Evolutionary conservation across 805 yeast species (phyloP), one percentile per base, ranked within the genome.

Genomic region (Isabelozyma heimii): DNA sequence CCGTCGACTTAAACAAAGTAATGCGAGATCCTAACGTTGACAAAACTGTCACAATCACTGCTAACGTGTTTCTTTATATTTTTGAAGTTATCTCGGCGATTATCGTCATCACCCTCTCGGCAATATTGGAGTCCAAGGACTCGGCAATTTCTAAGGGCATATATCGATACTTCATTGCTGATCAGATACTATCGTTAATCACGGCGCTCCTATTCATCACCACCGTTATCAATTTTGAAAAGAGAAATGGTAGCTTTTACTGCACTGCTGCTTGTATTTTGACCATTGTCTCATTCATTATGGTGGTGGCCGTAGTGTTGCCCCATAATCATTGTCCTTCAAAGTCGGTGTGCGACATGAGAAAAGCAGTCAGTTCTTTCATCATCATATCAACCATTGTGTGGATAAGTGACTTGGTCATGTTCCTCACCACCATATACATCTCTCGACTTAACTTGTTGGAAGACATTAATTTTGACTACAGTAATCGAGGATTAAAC

Each of bases 181-280:
- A 65, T 47, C 64, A 69, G 3, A 55, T 65, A 4, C 56, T 73
- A 37, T 60, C 73, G 10, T 53, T 71, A 4, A 57, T 62, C 2
- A 63, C 69, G 10, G 63, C 76, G 2, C 44, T 73, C 2, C 51
- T 71, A 30, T 72, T 74, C 51, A 58, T 74, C 26, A 59, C 66
- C 15, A 64, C 62, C n/a, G 49, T 70, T n/a, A 62, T 74, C 45
- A 66, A 66, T 46, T 73, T 68, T 47, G 78, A 72, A 46, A 63
- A 55, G 46, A 53, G 74, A 46, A 71, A 71, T 48, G 77, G 77
- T 2, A 66, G 72, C 27, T 69, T 73, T 46, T 73, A 72, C 48
- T 70, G 76, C 45, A 47, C 68, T 10, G 55, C 66, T 2, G 70
- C 73, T 2, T 52, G 66, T 16, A 42, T 72, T 5, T 52, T 73